A percentile compares a stretch with the other conserved stretches of the same genome.
These are phyloP conservation scores for Pelargonium cotyledonis DNA, from an alignment of 441 rosid species.

Conservation along the genomic window DNA sequence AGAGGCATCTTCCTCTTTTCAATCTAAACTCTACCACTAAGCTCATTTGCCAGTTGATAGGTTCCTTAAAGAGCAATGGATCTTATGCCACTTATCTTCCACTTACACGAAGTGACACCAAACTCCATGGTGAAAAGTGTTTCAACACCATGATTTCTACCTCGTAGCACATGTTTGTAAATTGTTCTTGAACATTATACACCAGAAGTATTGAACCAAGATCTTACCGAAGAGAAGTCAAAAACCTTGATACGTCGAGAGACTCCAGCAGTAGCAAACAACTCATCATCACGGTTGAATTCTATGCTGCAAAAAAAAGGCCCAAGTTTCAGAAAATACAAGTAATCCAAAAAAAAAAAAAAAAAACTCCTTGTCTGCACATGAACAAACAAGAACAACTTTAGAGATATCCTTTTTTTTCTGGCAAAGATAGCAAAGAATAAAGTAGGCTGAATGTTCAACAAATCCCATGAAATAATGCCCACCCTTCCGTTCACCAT, in stretches of 20 bases:
- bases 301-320: conserved; percentile 63
- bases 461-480: neutral
- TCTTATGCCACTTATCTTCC: conserved; percentile 2
- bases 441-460: neutral
- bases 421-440: neutral
- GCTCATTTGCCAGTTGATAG: neutral
- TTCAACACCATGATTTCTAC: neutral
- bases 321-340: conserved; percentile 13
- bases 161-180: conserved; percentile 5
- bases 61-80: neutral
- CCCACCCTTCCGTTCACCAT: neutral
- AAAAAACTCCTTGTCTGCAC: neutral
- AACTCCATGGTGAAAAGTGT: neutral
- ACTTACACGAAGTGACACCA: neutral
- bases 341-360: neutral
- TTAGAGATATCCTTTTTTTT: neutral
- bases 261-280: conserved; percentile 98
- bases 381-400: neutral
- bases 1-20: neutral
- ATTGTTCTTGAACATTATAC: neutral
- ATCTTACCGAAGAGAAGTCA: conserved; percentile 81
- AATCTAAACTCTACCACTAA: neutral
- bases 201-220: conserved; percentile 10
- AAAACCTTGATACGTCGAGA: conserved; percentile 90
- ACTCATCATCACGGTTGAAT: conserved; percentile 92